Base-by-base conservation (phyloP, 2,329 filamentous ascomycete species). In the Cladosporium cucumerinum region DNA sequence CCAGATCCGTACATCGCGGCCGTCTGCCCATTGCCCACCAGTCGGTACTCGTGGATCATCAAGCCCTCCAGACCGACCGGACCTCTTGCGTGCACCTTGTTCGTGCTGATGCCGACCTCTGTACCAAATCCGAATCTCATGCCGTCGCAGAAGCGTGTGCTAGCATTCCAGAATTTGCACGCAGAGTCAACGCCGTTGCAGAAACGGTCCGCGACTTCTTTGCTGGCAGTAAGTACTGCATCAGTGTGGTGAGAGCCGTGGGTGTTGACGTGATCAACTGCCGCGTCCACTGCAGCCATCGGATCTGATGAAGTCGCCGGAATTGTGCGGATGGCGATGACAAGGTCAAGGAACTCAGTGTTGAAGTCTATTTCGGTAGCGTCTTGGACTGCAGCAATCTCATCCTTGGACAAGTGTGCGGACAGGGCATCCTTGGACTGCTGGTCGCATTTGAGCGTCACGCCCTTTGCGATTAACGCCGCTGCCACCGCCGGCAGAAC, bases 121-220 rank as follows among this genome's bases (percentile, higher is more conserved):
- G 95, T 98, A 57, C 95, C 95, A 78, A 99, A 99, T 8, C 95
- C 95, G 76, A 96, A 98, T 49, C 95, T 86, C 90, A 96, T 97
- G 8, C 95, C 95, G 77, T 99, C 95, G 6, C 93, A 93, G 80
- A 99, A 94, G 59, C 95, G 87, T 10, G 92, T 97, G 26, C 92
- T 96, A 8, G 93, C 91, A 76, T 99, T 99, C 93, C 94, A 97
- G 83, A 96, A 99, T 21, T 94, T 93, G 61, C 93, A 94, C 0
- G 93, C 90, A 30, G 92, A 92, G 79, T 98, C 95, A 59, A 98
- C 87, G 65, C 87, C 87, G 52, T 87, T 86, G 86, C 96, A 91
- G 82, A 98, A 99, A 58, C 82, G 82, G 73, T 96, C 89, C 5
- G 95, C 94, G 34, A 87, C 82, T 11, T 83, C 81, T 57, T 82